Evolutionary conservation across 1,139 yeast species (phyloP).

Genomic region (Lodderomyces margitis): DNA sequence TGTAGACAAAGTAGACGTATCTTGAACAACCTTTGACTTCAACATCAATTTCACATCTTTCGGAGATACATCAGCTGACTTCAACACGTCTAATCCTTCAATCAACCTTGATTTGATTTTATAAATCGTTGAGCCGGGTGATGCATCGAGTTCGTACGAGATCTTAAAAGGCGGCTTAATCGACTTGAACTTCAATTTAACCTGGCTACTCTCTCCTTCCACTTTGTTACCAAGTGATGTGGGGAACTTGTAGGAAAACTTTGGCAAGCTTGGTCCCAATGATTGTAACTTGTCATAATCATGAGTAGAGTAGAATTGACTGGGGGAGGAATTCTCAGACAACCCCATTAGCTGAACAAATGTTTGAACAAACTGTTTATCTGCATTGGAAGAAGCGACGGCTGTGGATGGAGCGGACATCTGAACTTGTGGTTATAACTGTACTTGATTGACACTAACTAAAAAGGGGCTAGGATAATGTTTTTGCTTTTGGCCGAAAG

Average conservation of each 20-base stretch:
- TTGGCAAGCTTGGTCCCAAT: slow-evolving; percentile 45
- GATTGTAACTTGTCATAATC: slow-evolving; percentile 33
- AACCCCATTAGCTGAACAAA: slow-evolving; percentile 35
- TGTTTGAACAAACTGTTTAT: slow-evolving; percentile 31
- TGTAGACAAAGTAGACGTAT: slow-evolving; percentile 28
- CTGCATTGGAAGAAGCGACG: slow-evolving; percentile 8
- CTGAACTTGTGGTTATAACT: too few relatives aligned
- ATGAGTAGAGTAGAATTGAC: slow-evolving; percentile 29
- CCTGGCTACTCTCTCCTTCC: not conserved
- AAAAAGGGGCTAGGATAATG: too few relatives aligned
- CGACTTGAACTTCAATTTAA: slow-evolving; percentile 34
- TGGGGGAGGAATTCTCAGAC: slow-evolving; percentile 24
- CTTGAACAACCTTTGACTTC: slow-evolving; percentile 46
- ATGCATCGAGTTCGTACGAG: slow-evolving; percentile 24
- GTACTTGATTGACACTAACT: too few relatives aligned
- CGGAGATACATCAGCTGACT: slow-evolving; percentile 25
- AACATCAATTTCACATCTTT: slow-evolving; percentile 37
- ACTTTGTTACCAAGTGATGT: slow-evolving; percentile 4
- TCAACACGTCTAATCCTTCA: slow-evolving; percentile 23
- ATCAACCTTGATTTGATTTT: slow-evolving; percentile 34
- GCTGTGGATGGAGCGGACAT: slow-evolving; percentile 10
- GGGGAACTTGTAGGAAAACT: slow-evolving; percentile 30
- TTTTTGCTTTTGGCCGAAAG: not conserved
- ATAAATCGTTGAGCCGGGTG: slow-evolving; percentile 30
- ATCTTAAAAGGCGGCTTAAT: slow-evolving; percentile 47